Conservation (phyloP, 2,329 filamentous ascomycete genomes). For the Colletotrichum somersetense region DNA sequence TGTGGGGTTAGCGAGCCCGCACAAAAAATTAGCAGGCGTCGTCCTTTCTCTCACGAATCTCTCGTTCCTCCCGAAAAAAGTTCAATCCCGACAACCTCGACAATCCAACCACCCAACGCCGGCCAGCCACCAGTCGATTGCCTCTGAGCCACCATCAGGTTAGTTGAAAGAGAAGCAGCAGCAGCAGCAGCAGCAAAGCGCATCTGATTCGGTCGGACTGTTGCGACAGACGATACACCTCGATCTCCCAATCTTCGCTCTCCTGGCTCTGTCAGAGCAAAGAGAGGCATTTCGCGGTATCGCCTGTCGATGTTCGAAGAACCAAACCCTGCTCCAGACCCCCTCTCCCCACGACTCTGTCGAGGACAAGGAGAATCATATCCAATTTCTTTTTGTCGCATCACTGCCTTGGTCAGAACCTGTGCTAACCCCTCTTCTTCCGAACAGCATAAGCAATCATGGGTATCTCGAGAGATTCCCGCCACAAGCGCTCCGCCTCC, state of each 20-base stretch:
- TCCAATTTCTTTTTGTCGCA: background rate
- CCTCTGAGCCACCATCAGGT: slow-evolving; percentile 41
- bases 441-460: slow-evolving; percentile 82
- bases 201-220: background rate
- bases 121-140: slow-evolving; percentile 39
- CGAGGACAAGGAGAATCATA: background rate
- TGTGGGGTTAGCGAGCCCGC: slow-evolving; percentile 40
- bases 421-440: slow-evolving; percentile 46
- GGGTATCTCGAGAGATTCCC: slow-evolving; percentile 99
- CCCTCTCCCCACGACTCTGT: background rate
- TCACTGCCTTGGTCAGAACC: background rate
- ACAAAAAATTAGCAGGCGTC: slow-evolving; percentile 35
- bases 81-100: slow-evolving; percentile 39
- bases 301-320: slow-evolving; percentile 14
- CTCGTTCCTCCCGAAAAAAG: slow-evolving; percentile 24
- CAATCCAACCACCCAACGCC: slow-evolving; percentile 40
- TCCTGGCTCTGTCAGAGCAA: slow-evolving; percentile 18
- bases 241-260: slow-evolving; percentile 21
- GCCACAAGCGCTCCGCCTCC: slow-evolving; percentile 99
- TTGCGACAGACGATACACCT: slow-evolving; percentile 8
- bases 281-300: slow-evolving; percentile 33
- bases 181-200: background rate
- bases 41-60: slow-evolving; percentile 10
- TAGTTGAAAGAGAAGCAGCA: slow-evolving; percentile 29
- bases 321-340: background rate